These are phyloP conservation scores for Barnettozyma vustinii DNA, from an alignment of 805 yeast species.

Conservation along the genomic window DNA sequence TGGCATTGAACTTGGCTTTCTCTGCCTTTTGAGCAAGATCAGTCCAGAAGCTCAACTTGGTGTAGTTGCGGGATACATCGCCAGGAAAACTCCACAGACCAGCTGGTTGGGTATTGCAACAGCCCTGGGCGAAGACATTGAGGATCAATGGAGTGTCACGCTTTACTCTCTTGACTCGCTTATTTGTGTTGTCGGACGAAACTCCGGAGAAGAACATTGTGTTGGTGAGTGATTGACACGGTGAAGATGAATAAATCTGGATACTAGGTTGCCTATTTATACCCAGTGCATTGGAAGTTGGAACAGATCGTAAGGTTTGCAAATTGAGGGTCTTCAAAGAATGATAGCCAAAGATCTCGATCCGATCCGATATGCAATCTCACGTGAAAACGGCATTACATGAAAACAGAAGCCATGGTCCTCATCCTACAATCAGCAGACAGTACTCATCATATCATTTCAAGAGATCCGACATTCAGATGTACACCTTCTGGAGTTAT, in stretches of 20 bases:
- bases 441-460: background rate
- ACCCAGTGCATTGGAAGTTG: background rate
- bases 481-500: no score
- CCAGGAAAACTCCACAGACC: slow-evolving; percentile 36
- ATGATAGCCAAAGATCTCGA: background rate
- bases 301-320: background rate
- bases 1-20: slow-evolving; percentile 31
- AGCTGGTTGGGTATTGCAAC: slow-evolving; percentile 27
- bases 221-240: background rate
- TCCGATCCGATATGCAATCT: background rate
- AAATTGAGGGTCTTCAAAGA: background rate
- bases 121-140: slow-evolving; percentile 34
- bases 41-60: slow-evolving; percentile 32
- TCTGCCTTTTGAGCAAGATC: slow-evolving; percentile 33
- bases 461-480: background rate
- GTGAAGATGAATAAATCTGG: background rate
- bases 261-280: background rate
- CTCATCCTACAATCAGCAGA: background rate
- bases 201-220: background rate
- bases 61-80: slow-evolving; percentile 26
- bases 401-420: background rate
- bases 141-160: slow-evolving; percentile 25
- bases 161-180: slow-evolving; percentile 2
- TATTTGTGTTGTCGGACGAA: background rate
- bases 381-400: background rate